Conservation (phyloP, 345 rosid species). For the Cardiospermum halicacabum region DNA sequence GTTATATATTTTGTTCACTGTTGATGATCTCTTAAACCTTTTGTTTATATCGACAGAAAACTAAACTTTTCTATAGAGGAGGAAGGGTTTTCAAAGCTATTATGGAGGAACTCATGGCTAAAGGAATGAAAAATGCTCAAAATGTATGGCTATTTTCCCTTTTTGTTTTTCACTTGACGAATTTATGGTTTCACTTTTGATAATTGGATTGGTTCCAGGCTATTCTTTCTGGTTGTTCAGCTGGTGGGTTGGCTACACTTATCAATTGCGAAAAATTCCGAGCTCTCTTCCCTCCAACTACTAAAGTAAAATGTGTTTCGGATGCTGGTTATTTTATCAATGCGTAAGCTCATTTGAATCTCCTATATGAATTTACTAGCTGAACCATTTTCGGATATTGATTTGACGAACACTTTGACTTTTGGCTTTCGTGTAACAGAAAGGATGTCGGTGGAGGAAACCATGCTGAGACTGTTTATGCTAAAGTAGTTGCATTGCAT, state of each 20-base stretch:
- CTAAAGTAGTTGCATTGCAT: slow-evolving; percentile 71
- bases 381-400: slow-evolving; percentile 7
- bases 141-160: slow-evolving; percentile 37
- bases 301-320: slow-evolving; percentile 84
- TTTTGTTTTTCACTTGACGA: too few species aligned
- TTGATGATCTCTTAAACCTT: slow-evolving; percentile 26
- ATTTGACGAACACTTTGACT: too few species aligned
- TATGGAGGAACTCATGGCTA: slow-evolving; percentile 66
- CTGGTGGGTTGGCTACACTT: slow-evolving; percentile 88
- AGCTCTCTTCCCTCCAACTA: slow-evolving; percentile 53
- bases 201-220: slow-evolving; percentile 39
- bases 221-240: slow-evolving; percentile 90
- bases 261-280: slow-evolving; percentile 85
- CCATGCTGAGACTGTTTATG: slow-evolving; percentile 52
- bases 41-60: slow-evolving; percentile 58
- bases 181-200: neutral
- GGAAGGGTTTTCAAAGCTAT: slow-evolving; percentile 74
- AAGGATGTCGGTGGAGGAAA: slow-evolving; percentile 69
- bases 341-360: slow-evolving; percentile 47
- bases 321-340: slow-evolving; percentile 96
- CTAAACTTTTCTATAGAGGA: slow-evolving; percentile 95
- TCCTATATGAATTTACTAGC: slow-evolving; percentile 9
- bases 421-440: slow-evolving; percentile 36
- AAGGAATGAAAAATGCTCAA: slow-evolving; percentile 86
- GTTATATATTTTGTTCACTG: neutral